Evolutionary conservation across 768 basidiomycete species (phyloP).

Genomic region (Paxillus involutus): DNA sequence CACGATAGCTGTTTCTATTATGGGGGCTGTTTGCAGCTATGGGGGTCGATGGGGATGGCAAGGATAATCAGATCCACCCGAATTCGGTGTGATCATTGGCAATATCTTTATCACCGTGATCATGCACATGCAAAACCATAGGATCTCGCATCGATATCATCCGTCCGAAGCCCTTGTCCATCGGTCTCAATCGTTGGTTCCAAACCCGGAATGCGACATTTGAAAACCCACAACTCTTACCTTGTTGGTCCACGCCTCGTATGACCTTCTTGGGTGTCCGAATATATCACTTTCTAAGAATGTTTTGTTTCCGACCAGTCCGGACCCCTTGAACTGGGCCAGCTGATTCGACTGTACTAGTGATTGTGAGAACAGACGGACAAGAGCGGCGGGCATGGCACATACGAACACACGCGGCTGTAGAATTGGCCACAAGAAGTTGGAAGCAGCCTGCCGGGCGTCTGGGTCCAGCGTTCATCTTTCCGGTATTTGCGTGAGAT

Average conservation of each 20-base stretch:
- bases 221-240: background rate
- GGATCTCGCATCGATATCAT: no score
- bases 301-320: background rate
- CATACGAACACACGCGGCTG: background rate
- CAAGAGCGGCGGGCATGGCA: background rate
- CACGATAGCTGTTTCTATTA: no score
- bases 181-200: no score
- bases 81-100: no score
- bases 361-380: background rate
- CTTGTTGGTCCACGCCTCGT: background rate
- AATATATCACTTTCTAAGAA: background rate
- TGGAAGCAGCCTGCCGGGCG: background rate
- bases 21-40: no score
- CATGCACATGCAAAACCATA: no score
- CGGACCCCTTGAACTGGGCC: background rate
- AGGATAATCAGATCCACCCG: no score
- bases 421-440: background rate
- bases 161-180: no score
- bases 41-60: no score
- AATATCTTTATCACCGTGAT: no score
- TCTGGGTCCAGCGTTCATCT: background rate
- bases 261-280: background rate
- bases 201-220: no score
- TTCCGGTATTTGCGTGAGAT: background rate
- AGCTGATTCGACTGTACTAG: background rate